Base-by-base conservation (phyloP, 1,139 yeast species). In the Yamadazyma diddensiae region DNA sequence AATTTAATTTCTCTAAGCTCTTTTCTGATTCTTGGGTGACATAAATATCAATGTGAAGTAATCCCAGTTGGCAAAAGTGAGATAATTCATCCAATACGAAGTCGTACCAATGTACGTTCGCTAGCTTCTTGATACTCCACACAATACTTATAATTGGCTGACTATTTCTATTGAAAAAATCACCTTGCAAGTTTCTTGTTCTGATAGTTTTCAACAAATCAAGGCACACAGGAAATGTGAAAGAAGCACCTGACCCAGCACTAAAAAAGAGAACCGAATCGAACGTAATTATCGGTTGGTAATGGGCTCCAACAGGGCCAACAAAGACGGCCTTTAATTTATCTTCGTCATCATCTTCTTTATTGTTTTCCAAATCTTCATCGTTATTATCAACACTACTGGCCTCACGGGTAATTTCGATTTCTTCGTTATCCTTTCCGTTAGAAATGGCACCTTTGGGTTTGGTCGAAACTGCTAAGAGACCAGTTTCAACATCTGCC, bases 241-340 rank as follows among this genome's bases (percentile, higher is more conserved):
- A 71, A 0, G 76, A 59, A 2, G 65, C 68, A 1, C 78, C 77
- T 1, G 69, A 59, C 1, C 75, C 77, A 5, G 72, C 71, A 15
- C 65, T 58, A 21, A 70, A 42, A 34, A 72, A 65, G 6, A 65
- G 33, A n/a, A 55, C 55, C 4, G 62, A 43, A 33, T 72, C 75
- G 41, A 71, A 71, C 1, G 62, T 53, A 10, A 59, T 50, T 21
- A 70, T 55, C 0, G 72, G 70, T 38, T 66, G 73, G 34, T 55
- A 55, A 13, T 52, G 55, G 1, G 61, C 71, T 1, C 76, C 76
- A 36, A 57, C 64, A 0, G 78, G 77, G 0, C 78, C 78, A 22
- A 57, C 53, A 30, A 70, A 55, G 6, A 51, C 43, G 0, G 63
- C 65, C 37, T 61, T 63, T 39, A 71, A 37, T 14, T 50, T 43